These are phyloP conservation scores for Cymodocea nodosa DNA, from an alignment of 116 monocot genomes.

Conservation along the genomic window DNA sequence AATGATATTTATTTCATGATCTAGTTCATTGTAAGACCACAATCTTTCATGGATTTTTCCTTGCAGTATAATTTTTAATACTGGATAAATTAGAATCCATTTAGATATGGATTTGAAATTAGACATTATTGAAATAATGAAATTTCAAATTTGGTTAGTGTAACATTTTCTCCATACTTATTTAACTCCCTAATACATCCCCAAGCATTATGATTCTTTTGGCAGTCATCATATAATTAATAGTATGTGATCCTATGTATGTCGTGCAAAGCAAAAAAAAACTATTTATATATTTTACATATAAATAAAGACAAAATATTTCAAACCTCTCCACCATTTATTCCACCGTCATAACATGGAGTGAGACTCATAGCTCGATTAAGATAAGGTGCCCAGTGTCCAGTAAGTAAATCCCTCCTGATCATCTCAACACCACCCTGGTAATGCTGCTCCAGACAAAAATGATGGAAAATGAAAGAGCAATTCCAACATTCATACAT, in stretches of 20 bases:
- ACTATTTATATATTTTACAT: too few relatives aligned
- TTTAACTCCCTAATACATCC: background rate
- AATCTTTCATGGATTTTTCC: too few relatives aligned
- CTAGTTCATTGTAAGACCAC: too few relatives aligned
- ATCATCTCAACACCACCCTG: constrained; percentile 98
- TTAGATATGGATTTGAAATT: too few relatives aligned
- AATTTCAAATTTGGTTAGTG: too few relatives aligned
- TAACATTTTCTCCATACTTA: too few relatives aligned
- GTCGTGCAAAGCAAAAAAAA: background rate
- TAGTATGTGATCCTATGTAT: constrained; percentile 2
- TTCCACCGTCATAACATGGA: constrained; percentile 71
- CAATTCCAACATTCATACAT: background rate
- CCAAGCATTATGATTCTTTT: background rate
- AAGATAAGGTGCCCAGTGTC: constrained; percentile 88
- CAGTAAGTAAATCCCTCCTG: constrained; percentile 89
- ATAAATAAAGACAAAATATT: background rate
- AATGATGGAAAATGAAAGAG: background rate
- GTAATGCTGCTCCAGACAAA: constrained; percentile 43
- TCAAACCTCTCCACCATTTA: constrained; percentile 81
- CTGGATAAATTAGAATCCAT: too few relatives aligned
- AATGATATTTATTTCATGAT: too few relatives aligned
- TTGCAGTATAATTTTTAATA: too few relatives aligned
- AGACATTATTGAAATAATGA: too few relatives aligned
- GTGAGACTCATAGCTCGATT: constrained; percentile 65
- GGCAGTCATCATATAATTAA: constrained; percentile 1